A percentile compares a stretch with the other conserved stretches of the same genome.
These are phyloP conservation scores for Kewa caespitosa DNA, from an alignment of 179 eudicot species.

Conservation along the genomic window DNA sequence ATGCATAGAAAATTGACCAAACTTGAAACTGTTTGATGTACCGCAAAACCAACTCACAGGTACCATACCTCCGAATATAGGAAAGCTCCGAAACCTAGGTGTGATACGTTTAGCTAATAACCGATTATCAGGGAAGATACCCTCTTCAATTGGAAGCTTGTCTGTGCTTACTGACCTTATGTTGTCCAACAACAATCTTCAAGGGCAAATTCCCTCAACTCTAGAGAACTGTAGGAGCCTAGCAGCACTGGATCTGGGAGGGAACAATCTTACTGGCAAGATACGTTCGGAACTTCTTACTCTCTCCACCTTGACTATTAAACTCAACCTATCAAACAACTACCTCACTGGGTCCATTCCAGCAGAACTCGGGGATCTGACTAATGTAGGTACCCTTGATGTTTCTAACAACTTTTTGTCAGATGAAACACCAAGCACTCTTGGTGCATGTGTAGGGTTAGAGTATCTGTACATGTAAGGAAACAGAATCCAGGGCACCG, in stretches of 20 bases:
- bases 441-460: conserved; percentile 18
- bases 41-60: conserved; percentile 16
- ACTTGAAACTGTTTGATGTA: background rate
- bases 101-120: background rate
- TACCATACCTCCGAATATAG: conserved; percentile 17
- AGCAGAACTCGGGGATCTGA: conserved; percentile 21
- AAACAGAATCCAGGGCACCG: conserved; percentile 22
- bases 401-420: conserved; percentile 19
- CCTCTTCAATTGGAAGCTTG: conserved; percentile 26
- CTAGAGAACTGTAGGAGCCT: conserved; percentile 23
- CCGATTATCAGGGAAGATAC: conserved; percentile 20
- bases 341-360: conserved; percentile 18
- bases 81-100: conserved; percentile 2
- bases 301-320: conserved; percentile 10
- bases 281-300: conserved; percentile 25
- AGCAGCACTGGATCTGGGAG: background rate
- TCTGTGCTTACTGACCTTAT: conserved; percentile 1
- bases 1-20: conserved; percentile 5
- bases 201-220: conserved; percentile 25
- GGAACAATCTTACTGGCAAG: conserved; percentile 16
- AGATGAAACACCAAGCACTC: conserved; percentile 25
- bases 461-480: background rate
- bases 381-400: background rate
- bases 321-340: conserved; percentile 17
- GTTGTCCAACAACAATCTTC: conserved; percentile 11